Evolutionary conservation across 2,329 filamentous ascomycete species (phyloP).

Genomic region (Pseudopithomyces maydicus): DNA sequence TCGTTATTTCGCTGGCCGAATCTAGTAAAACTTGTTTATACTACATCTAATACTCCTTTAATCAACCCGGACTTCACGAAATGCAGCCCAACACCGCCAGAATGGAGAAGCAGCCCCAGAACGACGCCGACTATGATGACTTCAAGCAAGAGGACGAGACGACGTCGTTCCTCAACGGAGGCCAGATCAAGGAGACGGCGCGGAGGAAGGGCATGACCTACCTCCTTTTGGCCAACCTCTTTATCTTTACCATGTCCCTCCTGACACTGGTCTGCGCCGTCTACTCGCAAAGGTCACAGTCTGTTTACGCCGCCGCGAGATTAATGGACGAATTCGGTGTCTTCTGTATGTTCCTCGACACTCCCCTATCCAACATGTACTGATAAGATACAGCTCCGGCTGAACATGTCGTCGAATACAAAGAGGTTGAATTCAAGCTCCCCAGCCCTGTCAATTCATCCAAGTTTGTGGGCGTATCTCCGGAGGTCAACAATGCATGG

Average conservation of each 20-base stretch:
- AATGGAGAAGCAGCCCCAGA: conserved; percentile 32
- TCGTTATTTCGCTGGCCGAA: conserved; percentile 26
- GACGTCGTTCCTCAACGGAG: conserved; percentile 33
- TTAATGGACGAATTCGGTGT: conserved; percentile 40
- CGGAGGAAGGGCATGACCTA: conserved; percentile 31
- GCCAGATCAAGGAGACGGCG: conserved; percentile 25
- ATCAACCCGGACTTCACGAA: neutral
- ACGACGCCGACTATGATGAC: conserved; percentile 10
- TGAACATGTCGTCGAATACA: conserved; percentile 36
- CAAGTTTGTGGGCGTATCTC: conserved; percentile 60
- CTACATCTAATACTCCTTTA: conserved; percentile 15
- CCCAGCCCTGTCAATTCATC: conserved; percentile 35
- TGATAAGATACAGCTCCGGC: conserved; percentile 28
- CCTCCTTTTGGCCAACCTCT: conserved; percentile 39
- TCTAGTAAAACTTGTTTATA: conserved; percentile 5
- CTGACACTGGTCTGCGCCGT: conserved; percentile 37
- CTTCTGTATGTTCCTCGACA: conserved; percentile 26
- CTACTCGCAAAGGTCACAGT: conserved; percentile 34
- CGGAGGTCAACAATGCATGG: conserved; percentile 64
- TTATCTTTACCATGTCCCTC: conserved; percentile 38
- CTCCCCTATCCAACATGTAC: neutral
- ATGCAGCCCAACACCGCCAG: conserved; percentile 4
- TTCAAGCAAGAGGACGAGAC: conserved; percentile 31
- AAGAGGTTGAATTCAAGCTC: conserved; percentile 31
- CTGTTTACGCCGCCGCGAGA: conserved; percentile 29